These are phyloP conservation scores for Rubroshorea leprosula DNA, from an alignment of 345 rosid genomes.

Conservation along the genomic window DNA sequence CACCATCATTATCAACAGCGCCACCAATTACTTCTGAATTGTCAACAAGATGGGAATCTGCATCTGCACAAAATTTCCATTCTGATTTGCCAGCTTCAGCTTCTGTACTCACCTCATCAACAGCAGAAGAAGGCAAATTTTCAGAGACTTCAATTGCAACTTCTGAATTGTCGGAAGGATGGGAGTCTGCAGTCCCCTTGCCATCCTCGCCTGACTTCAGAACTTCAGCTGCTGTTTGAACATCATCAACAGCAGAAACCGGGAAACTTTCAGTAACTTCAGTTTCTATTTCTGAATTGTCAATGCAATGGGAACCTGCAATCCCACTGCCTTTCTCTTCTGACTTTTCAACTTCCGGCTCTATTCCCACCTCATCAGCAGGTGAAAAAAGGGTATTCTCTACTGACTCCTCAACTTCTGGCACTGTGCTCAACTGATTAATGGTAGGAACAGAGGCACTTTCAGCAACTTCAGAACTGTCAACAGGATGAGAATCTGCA, in stretches of 20 bases:
- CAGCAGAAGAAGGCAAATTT: not conserved
- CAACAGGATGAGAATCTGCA: not conserved
- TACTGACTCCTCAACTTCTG: too few relatives aligned
- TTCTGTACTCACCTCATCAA: not conserved
- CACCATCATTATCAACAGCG: conserved; percentile 20
- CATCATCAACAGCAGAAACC: not conserved
- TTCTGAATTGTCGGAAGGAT: not conserved
- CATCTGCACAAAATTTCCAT: not conserved
- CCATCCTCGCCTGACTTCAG: not conserved
- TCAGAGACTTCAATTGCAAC: not conserved
- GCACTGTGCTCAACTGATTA: too few relatives aligned
- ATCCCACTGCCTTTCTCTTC: conserved; percentile 8
- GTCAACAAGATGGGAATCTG: not conserved
- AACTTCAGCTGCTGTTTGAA: not conserved
- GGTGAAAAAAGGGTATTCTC: too few relatives aligned
- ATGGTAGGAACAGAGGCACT: conserved; percentile 5
- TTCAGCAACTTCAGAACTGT: conserved; percentile 1
- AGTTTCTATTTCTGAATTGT: conserved; percentile 5
- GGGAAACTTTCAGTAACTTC: conserved; percentile 10
- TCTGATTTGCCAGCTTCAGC: not conserved
- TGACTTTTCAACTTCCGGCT: conserved; percentile 9
- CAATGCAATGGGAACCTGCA: conserved; percentile 13
- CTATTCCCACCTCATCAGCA: conserved; percentile 7
- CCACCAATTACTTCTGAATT: conserved; percentile 2
- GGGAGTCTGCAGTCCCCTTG: not conserved